Evolutionary conservation across 106 monocot genomes (phyloP).

Genomic region (Dioscorea alata): DNA sequence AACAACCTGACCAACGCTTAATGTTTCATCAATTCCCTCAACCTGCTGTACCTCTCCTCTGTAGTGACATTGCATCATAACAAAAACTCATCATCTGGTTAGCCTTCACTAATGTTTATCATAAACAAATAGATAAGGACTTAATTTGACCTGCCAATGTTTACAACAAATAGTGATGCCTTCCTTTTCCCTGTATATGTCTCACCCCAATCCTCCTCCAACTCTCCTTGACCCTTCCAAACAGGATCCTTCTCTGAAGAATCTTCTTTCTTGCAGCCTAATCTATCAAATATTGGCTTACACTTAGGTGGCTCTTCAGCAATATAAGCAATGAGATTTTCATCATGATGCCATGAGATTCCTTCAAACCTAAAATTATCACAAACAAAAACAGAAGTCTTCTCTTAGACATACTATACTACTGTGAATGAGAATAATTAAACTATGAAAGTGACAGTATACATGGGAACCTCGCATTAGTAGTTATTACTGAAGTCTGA

Average conservation of each 20-base stretch:
- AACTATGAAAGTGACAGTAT: too few relatives aligned
- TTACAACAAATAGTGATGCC: constrained; percentile 71
- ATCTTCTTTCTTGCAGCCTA: constrained; percentile 60
- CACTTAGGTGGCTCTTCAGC: constrained; percentile 70
- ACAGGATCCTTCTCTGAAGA: constrained; percentile 54
- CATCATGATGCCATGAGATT: constrained; percentile 86
- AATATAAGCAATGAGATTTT: constrained; percentile 78
- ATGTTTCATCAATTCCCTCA: constrained; percentile 50
- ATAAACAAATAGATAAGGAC: not conserved
- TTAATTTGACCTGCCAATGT: constrained; percentile 47
- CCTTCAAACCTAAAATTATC: constrained; percentile 84
- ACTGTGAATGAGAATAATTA: too few relatives aligned
- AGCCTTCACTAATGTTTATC: too few relatives aligned
- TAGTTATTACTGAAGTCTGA: too few relatives aligned
- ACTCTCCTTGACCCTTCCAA: constrained; percentile 95
- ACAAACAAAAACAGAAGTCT: not conserved
- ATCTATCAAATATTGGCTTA: constrained; percentile 63
- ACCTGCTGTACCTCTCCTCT: constrained; percentile 77
- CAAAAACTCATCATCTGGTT: too few relatives aligned
- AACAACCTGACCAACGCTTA: constrained; percentile 89
- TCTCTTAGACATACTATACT: too few relatives aligned
- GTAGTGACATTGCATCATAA: constrained; percentile 10
- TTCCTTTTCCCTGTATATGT: constrained; percentile 83
- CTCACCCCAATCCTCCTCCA: constrained; percentile 98
- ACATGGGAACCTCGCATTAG: too few relatives aligned